phyloP scores from a whole-genome alignment of 345 rosid species.

The Microthlaspi erraticum region DNA sequence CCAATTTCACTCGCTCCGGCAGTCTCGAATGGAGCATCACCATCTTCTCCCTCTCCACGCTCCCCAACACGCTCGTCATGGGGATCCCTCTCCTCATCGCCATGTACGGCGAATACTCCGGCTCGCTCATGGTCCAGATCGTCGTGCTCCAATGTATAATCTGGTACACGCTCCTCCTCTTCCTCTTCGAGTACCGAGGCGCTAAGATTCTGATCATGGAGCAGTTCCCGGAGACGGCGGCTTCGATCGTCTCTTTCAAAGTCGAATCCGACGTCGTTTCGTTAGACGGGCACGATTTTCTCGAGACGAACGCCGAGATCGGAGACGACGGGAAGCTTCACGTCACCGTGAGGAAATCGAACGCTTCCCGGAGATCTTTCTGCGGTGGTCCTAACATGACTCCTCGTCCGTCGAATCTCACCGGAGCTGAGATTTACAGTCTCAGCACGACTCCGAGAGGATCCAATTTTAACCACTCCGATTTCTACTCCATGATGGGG shows the following conservation, averaged over 20 bases:
- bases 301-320: constrained; percentile 84
- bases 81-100: constrained; percentile 92
- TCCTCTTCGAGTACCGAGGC: constrained; percentile 87
- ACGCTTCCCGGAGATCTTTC: constrained; percentile 74
- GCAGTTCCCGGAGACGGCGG: constrained; percentile 94
- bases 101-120: constrained; percentile 76
- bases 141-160: constrained; percentile 93
- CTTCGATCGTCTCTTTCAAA: constrained; percentile 80
- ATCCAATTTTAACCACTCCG: constrained; percentile 81
- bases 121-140: constrained; percentile 88
- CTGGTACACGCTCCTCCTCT: constrained; percentile 93
- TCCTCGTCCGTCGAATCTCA: constrained; percentile 83
- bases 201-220: constrained; percentile 87
- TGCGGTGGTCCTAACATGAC: constrained; percentile 52
- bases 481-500: constrained; percentile 83
- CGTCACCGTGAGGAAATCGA: constrained; percentile 83
- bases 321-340: constrained; percentile 91
- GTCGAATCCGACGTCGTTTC: constrained; percentile 92
- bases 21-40: constrained; percentile 92
- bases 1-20: constrained; percentile 62
- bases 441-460: constrained; percentile 76
- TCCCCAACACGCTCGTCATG: constrained; percentile 94
- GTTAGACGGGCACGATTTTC: constrained; percentile 70
- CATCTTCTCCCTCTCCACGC: constrained; percentile 81
- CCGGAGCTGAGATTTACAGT: constrained; percentile 89